These are phyloP conservation scores for Vanrija sp. DNA, from an alignment of 1,284 basidiomycete genomes.

Conservation along the genomic window DNA sequence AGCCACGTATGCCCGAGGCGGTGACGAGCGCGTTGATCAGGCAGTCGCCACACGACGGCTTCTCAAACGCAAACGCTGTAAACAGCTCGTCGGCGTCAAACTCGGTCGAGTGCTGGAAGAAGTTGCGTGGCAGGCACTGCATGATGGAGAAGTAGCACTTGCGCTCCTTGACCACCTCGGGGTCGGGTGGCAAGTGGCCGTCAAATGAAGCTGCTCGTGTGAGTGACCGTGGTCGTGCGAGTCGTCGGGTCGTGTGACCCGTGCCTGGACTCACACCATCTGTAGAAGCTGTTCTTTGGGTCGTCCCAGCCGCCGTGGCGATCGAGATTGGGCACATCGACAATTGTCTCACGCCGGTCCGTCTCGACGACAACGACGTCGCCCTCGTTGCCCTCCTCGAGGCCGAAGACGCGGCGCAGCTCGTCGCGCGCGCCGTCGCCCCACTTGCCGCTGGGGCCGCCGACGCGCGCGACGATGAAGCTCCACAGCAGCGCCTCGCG, in stretches of 20 bases:
- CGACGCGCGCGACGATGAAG: conserved; percentile 35
- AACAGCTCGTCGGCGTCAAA: conserved; percentile 32
- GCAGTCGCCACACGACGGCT: conserved; percentile 45
- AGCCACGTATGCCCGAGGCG: conserved; percentile 36
- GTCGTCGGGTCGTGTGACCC: too few relatives aligned
- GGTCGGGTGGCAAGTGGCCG: conserved; percentile 1
- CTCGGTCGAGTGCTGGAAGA: conserved; percentile 17
- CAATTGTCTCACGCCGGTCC: conserved; percentile 22
- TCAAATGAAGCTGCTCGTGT: conserved; percentile 6
- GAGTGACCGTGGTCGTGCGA: conserved; percentile 26
- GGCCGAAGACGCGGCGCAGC: conserved; percentile 20
- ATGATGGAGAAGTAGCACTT: conserved; percentile 27
- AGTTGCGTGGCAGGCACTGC: conserved; percentile 30
- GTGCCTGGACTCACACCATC: neutral
- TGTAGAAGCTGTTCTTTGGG: conserved; percentile 22
- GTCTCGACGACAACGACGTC: conserved; percentile 6
- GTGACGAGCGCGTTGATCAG: conserved; percentile 38
- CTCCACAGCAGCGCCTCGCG: conserved; percentile 41
- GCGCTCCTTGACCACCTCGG: neutral
- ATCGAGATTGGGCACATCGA: conserved; percentile 20
- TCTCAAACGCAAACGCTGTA: conserved; percentile 33
- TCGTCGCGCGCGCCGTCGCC: conserved; percentile 21
- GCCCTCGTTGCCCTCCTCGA: conserved; percentile 12
- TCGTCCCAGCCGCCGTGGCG: conserved; percentile 25
- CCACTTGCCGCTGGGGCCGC: conserved; percentile 31